Evolutionary conservation across 805 yeast genomes (phyloP).

Genomic region (Yarrowia keelungensis): DNA sequence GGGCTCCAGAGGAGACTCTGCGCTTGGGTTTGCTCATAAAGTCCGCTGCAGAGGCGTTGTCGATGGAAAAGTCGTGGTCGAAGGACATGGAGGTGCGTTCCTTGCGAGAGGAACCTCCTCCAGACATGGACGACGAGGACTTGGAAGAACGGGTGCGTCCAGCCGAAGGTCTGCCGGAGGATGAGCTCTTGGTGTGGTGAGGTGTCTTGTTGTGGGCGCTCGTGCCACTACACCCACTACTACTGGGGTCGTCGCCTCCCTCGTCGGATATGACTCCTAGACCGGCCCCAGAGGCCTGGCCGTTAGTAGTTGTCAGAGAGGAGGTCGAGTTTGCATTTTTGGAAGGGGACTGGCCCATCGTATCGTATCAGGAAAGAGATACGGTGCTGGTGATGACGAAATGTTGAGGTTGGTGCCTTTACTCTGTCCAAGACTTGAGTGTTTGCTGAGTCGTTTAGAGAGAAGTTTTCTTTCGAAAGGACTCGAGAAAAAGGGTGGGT

Average conservation of each 20-base stretch:
- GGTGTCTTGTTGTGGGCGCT: constrained; percentile 37
- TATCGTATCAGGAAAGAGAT: constrained; percentile 38
- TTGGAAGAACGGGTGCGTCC: constrained; percentile 18
- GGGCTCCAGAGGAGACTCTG: constrained; percentile 20
- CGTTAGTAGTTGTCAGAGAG: constrained; percentile 39
- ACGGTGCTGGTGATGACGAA: constrained; percentile 38
- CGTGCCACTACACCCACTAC: constrained; percentile 44
- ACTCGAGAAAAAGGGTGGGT: constrained; percentile 15
- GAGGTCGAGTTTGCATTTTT: constrained; percentile 39
- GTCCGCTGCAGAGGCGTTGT: constrained; percentile 37
- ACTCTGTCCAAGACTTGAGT: constrained; percentile 35
- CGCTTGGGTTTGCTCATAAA: constrained; percentile 33
- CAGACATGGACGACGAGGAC: constrained; percentile 1
- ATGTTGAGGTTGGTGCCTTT: constrained; percentile 36
- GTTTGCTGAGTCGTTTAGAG: constrained; percentile 27
- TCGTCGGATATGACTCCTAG: constrained; percentile 45
- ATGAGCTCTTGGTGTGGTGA: constrained; percentile 12
- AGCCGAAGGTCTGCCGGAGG: constrained; percentile 1
- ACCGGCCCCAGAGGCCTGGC: constrained; percentile 37
- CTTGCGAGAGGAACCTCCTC: constrained; percentile 9
- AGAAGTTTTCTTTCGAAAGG: constrained; percentile 24
- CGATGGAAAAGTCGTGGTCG: constrained; percentile 35
- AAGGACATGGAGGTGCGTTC: constrained; percentile 32
- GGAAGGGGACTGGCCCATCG: constrained; percentile 40
- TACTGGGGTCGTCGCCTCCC: constrained; percentile 42